Evolutionary conservation across 192 early-diverging fungal species (phyloP).

Genomic region (Fimicolochytrium jonesii): DNA sequence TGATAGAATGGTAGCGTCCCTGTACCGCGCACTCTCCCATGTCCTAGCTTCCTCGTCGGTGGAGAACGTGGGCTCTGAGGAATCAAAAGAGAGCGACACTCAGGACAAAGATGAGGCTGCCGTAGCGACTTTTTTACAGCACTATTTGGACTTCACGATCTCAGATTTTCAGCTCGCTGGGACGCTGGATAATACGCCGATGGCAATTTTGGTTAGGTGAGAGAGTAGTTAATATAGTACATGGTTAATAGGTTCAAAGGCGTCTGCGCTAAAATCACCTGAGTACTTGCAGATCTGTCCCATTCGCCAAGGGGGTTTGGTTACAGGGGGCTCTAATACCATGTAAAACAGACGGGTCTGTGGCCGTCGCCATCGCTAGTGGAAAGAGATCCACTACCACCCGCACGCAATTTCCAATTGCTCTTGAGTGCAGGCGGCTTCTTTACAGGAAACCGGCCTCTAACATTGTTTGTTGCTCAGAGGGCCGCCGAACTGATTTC

Average conservation of each 20-base stretch:
- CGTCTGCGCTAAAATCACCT: background rate
- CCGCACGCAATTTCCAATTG: background rate
- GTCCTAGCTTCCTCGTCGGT: background rate
- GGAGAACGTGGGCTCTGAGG: background rate
- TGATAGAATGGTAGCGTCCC: background rate
- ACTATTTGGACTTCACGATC: background rate
- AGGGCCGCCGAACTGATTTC: background rate
- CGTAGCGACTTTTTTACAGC: background rate
- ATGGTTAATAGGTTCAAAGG: too few relatives aligned
- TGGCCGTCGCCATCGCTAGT: background rate
- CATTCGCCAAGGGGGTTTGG: too few relatives aligned
- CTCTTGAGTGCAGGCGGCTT: background rate
- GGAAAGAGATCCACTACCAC: background rate
- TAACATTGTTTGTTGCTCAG: background rate
- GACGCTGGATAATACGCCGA: background rate
- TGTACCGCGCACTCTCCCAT: background rate
- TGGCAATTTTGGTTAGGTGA: background rate
- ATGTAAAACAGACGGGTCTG: background rate
- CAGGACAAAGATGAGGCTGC: background rate
- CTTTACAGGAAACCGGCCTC: background rate
- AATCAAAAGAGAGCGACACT: background rate
- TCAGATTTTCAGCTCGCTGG: background rate
- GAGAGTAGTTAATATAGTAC: too few relatives aligned
- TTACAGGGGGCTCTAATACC: too few relatives aligned
- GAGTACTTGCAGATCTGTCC: too few relatives aligned